A percentile compares a stretch with the other conserved stretches of the same genome.
These are phyloP conservation scores for Populus davidiana DNA, from an alignment of 345 rosid genomes.

Conservation along the genomic window DNA sequence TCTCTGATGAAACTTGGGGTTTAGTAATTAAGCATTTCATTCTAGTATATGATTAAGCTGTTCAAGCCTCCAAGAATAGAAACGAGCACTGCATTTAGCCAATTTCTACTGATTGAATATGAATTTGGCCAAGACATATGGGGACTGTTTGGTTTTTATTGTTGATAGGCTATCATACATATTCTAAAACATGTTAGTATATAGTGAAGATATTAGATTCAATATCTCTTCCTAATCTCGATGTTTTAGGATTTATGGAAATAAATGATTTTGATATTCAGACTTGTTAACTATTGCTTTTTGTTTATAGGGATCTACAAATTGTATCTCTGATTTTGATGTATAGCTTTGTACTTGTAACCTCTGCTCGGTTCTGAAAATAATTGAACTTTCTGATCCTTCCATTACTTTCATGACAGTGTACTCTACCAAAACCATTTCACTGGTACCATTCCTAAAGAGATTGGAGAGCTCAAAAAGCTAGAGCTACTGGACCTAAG, in stretches of 20 bases:
- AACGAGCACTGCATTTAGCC: background rate
- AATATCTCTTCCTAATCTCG: background rate
- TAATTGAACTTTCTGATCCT: conserved; percentile 5
- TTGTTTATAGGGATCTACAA: background rate
- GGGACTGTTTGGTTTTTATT: background rate
- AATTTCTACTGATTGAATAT: background rate
- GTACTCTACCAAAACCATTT: conserved; percentile 51
- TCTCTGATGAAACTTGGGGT: background rate
- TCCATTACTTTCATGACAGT: conserved; percentile 32
- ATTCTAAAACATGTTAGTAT: background rate
- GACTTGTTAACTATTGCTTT: background rate
- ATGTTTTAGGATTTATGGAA: background rate
- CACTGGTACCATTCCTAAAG: conserved; percentile 64
- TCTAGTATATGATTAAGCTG: background rate
- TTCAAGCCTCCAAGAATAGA: background rate
- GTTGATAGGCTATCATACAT: background rate
- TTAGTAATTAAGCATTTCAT: background rate
- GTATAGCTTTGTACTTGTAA: background rate
- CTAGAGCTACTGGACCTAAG: conserved; percentile 67
- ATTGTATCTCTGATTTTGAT: background rate
- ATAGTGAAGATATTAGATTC: background rate
- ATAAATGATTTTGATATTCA: background rate
- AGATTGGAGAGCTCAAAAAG: conserved; percentile 51
- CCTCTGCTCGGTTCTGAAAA: background rate
- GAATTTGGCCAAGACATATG: background rate